A percentile compares a stretch with the other conserved stretches of the same genome.
Conservation (phyloP, 176 grass and related monocot genomes). For the Coix lacrymajobi region DNA sequence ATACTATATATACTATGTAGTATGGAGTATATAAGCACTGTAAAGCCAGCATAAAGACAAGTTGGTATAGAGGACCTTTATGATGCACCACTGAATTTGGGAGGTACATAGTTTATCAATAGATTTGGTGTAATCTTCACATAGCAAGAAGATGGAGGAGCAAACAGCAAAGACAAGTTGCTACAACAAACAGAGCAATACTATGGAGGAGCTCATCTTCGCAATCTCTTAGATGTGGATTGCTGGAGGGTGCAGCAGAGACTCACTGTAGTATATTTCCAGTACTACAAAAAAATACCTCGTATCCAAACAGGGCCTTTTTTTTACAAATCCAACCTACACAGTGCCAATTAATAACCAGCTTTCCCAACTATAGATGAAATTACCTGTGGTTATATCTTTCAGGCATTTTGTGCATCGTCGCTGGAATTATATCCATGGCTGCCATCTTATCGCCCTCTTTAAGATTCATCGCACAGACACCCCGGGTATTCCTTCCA, state of each 20-base stretch:
- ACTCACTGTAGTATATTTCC: neutral
- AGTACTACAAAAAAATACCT: neutral
- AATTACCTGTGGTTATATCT: conserved; percentile 43
- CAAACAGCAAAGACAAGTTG: neutral
- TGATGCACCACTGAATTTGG: neutral
- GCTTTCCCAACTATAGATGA: neutral
- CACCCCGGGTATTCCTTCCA: conserved; percentile 78
- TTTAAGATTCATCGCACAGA: conserved; percentile 75
- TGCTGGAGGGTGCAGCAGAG: neutral
- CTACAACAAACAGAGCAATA: neutral
- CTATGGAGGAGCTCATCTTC: neutral
- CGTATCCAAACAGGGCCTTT: neutral
- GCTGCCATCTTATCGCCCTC: conserved; percentile 81
- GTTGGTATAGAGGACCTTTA: neutral
- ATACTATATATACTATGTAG: neutral
- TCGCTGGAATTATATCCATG: conserved; percentile 81
- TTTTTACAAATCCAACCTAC: neutral
- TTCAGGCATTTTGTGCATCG: conserved; percentile 60
- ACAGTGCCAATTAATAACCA: neutral
- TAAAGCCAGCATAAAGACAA: neutral
- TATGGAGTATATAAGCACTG: neutral
- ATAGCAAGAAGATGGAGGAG: neutral
- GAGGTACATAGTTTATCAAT: neutral
- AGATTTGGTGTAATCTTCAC: neutral
- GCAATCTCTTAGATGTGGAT: neutral